Conservation (phyloP, 2,329 filamentous ascomycete genomes). For the Pseudogymnoascus sp. region DNA sequence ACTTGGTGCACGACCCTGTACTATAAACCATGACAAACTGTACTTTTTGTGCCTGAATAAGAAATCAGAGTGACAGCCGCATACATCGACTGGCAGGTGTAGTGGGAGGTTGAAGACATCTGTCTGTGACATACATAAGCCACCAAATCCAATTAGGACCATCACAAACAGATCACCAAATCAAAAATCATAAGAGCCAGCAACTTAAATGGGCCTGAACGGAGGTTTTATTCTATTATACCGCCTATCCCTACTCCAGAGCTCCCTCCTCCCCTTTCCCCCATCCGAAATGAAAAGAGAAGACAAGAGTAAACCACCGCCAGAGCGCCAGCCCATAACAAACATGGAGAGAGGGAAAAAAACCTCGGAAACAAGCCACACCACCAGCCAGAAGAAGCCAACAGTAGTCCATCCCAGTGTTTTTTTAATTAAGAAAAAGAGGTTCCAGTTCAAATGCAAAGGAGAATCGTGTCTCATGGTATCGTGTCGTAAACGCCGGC, state of each 20-base stretch:
- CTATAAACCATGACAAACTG: not conserved
- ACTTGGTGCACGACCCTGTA: not conserved
- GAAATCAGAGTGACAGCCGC: not conserved
- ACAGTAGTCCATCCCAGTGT: constrained; percentile 5
- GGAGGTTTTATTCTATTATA: constrained; percentile 5
- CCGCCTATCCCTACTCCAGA: not conserved
- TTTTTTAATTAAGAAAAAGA: not conserved
- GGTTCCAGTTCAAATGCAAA: constrained; percentile 3
- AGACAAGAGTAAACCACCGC: not conserved
- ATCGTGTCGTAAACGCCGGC: constrained; percentile 1
- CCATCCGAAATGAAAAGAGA: not conserved
- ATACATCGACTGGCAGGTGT: not conserved
- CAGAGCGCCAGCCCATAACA: not conserved
- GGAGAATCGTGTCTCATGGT: constrained; percentile 4
- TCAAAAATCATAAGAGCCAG: not conserved
- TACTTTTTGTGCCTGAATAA: not conserved
- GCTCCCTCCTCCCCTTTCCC: not conserved
- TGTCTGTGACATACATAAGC: not conserved
- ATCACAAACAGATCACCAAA: not conserved
- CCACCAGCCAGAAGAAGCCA: constrained; percentile 1
- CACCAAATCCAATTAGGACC: not conserved
- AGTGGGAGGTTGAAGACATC: not conserved
- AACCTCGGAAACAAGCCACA: not conserved
- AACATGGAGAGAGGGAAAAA: not conserved
- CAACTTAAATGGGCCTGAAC: not conserved